phyloP scores from a whole-genome alignment of 257 asterid genomes.

The Prunella vulgaris region DNA sequence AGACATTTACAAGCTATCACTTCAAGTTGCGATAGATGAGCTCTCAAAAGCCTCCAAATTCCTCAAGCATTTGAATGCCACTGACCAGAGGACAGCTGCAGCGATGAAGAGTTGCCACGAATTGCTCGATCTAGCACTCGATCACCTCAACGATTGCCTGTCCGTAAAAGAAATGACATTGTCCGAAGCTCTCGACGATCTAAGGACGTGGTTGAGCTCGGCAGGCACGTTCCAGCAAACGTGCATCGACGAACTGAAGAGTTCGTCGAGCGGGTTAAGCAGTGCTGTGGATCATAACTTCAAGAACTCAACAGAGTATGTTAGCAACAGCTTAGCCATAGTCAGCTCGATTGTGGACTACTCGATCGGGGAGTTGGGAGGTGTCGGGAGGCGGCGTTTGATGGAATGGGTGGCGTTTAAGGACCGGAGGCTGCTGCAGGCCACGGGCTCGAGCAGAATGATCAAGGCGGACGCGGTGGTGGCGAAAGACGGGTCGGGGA shows the following conservation, averaged over 20 bases:
- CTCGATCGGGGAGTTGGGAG: slow-evolving; percentile 24
- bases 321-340: slow-evolving; percentile 69
- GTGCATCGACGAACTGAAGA: slow-evolving; percentile 52
- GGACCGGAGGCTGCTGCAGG: slow-evolving; percentile 37
- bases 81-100: slow-evolving; percentile 27
- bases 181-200: slow-evolving; percentile 36
- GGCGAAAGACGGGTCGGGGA: slow-evolving; percentile 49
- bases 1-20: slow-evolving; percentile 37
- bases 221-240: slow-evolving; percentile 69
- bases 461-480: slow-evolving; percentile 42
- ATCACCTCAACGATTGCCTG: slow-evolving; percentile 50
- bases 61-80: slow-evolving; percentile 27
- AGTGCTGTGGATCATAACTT: slow-evolving; percentile 17
- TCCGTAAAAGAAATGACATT: slow-evolving; percentile 25
- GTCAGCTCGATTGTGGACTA: too few relatives aligned
- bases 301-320: slow-evolving; percentile 47
- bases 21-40: slow-evolving; percentile 44
- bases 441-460: neutral
- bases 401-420: slow-evolving; percentile 41
- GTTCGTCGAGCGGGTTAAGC: slow-evolving; percentile 16
- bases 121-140: slow-evolving; percentile 43
- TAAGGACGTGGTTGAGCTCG: slow-evolving; percentile 71
- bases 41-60: slow-evolving; percentile 37
- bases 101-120: slow-evolving; percentile 44
- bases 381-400: slow-evolving; percentile 39